These are phyloP conservation scores for Amaranthus tricolor DNA, from an alignment of 179 eudicot genomes.

Conservation along the genomic window DNA sequence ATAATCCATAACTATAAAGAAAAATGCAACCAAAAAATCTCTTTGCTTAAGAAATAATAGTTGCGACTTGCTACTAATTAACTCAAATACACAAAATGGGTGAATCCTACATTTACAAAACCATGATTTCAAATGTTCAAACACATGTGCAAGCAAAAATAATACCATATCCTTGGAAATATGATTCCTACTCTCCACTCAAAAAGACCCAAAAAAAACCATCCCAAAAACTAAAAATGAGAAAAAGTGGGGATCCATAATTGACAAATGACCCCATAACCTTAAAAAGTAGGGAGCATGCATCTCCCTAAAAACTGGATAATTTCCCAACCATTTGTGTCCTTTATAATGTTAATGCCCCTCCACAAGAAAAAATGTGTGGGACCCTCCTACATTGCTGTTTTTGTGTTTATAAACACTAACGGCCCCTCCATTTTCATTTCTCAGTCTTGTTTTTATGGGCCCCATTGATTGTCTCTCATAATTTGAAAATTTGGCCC, in stretches of 20 bases:
- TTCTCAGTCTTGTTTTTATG: background rate
- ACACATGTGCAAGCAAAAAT: background rate
- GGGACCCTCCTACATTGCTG: constrained; percentile 19
- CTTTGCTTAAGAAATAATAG: no score
- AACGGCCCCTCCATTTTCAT: background rate
- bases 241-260: background rate
- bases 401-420: constrained; percentile 11
- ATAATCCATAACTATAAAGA: no score
- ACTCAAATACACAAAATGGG: background rate
- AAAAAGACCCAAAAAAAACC: background rate
- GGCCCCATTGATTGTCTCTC: background rate
- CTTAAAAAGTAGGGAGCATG: constrained; percentile 8
- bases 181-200: constrained; percentile 9
- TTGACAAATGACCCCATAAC: constrained; percentile 7
- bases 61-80: no score
- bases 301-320: constrained; percentile 15
- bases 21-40: no score
- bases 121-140: constrained; percentile 5
- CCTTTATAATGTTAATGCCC: constrained; percentile 10
- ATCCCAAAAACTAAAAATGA: background rate
- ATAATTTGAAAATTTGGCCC: constrained; percentile 5
- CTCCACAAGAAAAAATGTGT: constrained; percentile 3
- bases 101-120: background rate
- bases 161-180: constrained; percentile 4
- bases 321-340: constrained; percentile 9